Base-by-base conservation (phyloP, 768 basidiomycete genomes). In the Boletus reticuloceps region DNA sequence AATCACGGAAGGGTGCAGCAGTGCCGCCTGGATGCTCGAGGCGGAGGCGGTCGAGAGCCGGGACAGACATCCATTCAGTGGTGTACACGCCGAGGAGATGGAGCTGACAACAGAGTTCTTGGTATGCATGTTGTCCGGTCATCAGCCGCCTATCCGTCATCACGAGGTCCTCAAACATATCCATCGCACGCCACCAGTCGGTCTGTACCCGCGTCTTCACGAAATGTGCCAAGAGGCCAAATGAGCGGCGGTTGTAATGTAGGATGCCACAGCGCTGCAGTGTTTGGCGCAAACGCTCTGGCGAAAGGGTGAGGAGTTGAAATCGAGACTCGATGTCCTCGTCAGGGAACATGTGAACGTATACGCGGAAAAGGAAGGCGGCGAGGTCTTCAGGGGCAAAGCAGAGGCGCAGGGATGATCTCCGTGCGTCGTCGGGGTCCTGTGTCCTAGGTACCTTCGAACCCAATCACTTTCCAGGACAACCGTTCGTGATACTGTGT, bases 211-310 rank as follows among this genome's bases (percentile, higher is more conserved):
- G 65, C n/a, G 63, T 65, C 54, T 74, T 75, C 12, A 80, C 67
- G 9, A 77, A 54, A 25, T 68, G 68, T 9, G 84, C 70, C 37
- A 86, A 67, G 0, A 72, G 54, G 1, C 70, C 79, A 50, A 84
- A 83, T 29, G 73, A 77, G 31, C 72, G 72, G 10, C 84, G 75
- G 22, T 63, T 73, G 55, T 86, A 83, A 51, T 79, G 80, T 17
- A 76, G 36, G 19, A 72, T 27, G 14, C 53, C 58, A 1, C 51
- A 59, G 8, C 29, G 46, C 31, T 31, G 25, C 7, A 68, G 50
- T 11, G 5, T 16, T 1, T 16, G 38, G 12, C 48, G 6, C 37
- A 29, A 27, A 1, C 36, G 27, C 20, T 38, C 32, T 1, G 20
- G 32, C 0, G 56, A 51, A 12, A 52, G 32, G 25, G 37, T 16